Base-by-base conservation (phyloP, 805 yeast species). In the Cyberlindnera americana region DNA sequence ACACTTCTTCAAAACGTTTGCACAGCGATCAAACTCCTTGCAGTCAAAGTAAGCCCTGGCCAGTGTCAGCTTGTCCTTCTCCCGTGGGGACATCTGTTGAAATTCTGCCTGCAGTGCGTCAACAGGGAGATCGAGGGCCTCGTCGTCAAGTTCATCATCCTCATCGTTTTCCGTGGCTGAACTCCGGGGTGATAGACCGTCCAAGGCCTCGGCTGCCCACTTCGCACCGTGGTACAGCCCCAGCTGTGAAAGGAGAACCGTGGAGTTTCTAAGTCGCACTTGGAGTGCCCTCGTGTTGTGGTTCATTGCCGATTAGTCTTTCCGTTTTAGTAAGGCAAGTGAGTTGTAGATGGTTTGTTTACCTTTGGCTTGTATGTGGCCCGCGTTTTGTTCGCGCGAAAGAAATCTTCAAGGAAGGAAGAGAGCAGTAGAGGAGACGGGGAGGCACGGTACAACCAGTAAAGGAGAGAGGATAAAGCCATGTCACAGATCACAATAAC, bases 181-280 rank as follows among this genome's bases (percentile, higher is more conserved):
- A n/a, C n/a, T n/a, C n/a, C 17, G 21, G 16, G 15, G 15, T 18
- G 26, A n/a, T n/a, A 84, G 62, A 0, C 91, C 95, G 50, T 71
- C 73, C 16, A 83, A 64, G 2, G 95, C 95, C 53, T 88, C 96
- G 3, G 87, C 80, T 1, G 80, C 70, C 95, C 95, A 89, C 65
- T 86, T 86, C 4, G 95, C 77, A 0, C 89, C 80, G 37, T 78
- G 79, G 52, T 72, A 70, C 11, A 88, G 66, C 43, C 83, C 77
- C 44, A 86, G 65, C 24, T 75, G 73, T 1, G 77, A 59, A 15
- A 87, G 65, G 4, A 67, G 64, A 19, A 48, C 46, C 5, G 70
- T 62, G 2, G 83, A 72, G 29, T 56, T 59, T 17, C 71, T 54
- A 13, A 45, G 40, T 29, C 39, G 30, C 6, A 33, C 5, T n/a